Conservation (phyloP, 2,329 filamentous ascomycete species). For the Colletotrichum siamense region DNA sequence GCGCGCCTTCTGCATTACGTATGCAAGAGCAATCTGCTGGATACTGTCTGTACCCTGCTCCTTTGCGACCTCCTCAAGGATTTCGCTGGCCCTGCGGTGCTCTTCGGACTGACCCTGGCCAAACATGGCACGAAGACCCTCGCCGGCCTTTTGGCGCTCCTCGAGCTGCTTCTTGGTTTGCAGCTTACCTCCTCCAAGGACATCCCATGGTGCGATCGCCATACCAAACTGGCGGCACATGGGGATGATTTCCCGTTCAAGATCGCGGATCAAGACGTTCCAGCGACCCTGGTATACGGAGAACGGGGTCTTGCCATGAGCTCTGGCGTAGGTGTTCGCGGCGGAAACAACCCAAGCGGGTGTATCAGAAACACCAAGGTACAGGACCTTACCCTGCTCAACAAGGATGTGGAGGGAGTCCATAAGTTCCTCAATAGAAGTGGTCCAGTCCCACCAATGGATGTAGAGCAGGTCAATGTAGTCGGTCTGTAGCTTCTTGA, state of each 20-base stretch:
- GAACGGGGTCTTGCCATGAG: constrained; percentile 40
- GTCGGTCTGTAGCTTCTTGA: constrained; percentile 50
- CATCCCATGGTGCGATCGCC: constrained; percentile 67
- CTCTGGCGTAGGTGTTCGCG: constrained; percentile 42
- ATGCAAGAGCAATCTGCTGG: constrained; percentile 63
- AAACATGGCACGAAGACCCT: constrained; percentile 40
- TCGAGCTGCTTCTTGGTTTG: constrained; percentile 43
- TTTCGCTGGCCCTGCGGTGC: constrained; percentile 57
- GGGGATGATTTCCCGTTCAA: constrained; percentile 48
- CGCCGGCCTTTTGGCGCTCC: constrained; percentile 35
- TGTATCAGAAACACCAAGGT: constrained; percentile 44
- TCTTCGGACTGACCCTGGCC: constrained; percentile 46
- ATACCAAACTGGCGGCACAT: constrained; percentile 47
- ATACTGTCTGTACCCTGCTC: constrained; percentile 60
- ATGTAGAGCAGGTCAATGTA: constrained; percentile 51
- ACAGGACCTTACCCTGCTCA: constrained; percentile 44
- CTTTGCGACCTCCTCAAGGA: constrained; percentile 64
- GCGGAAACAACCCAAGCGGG: constrained; percentile 45
- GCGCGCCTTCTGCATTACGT: constrained; percentile 54
- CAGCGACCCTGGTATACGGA: constrained; percentile 45
- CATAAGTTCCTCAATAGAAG: constrained; percentile 48
- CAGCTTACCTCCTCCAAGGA: constrained; percentile 58
- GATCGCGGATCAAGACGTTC: constrained; percentile 37
- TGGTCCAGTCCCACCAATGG: constrained; percentile 50
- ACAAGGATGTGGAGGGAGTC: constrained; percentile 46